Conservation (phyloP, 768 basidiomycete species). For the Mycena leptocephala region DNA sequence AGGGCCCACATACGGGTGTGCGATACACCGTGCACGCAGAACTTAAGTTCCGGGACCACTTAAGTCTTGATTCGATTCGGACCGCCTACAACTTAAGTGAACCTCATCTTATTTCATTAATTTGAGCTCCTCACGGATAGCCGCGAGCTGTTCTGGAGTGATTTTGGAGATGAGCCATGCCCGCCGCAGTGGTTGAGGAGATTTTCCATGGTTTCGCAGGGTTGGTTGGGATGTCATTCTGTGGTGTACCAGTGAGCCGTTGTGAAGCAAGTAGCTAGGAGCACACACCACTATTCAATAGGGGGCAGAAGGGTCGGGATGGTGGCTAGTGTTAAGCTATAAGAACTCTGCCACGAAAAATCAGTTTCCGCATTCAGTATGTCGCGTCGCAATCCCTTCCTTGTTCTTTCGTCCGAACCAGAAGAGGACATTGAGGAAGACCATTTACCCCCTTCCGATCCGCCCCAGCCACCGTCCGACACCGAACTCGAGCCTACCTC, state of each 20-base stretch:
- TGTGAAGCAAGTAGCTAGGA: not conserved
- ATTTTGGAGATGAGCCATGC: not conserved
- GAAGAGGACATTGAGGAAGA: not conserved
- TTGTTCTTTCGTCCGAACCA: not conserved
- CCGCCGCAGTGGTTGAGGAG: not conserved
- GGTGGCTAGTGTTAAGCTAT: too few species aligned
- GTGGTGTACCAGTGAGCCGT: not conserved
- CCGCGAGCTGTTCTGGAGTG: not conserved
- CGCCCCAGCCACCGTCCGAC: not conserved
- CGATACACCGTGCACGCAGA: too few species aligned
- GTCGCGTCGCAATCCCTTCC: not conserved
- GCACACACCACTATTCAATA: not conserved
- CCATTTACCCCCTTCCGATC: not conserved
- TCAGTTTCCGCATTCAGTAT: not conserved
- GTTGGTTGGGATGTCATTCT: not conserved
- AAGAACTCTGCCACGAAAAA: not conserved
- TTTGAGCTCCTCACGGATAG: slow-evolving; percentile 20
- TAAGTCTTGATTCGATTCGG: too few species aligned
- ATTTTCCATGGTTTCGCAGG: not conserved
- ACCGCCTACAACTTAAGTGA: too few species aligned
- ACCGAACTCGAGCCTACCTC: not conserved
- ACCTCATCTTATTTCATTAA: too few species aligned
- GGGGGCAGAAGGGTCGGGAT: not conserved
- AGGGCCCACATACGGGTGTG: too few species aligned
- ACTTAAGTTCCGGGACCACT: too few species aligned